phyloP scores from a whole-genome alignment of 2,329 filamentous ascomycete species.

The Fusarium sp. region DNA sequence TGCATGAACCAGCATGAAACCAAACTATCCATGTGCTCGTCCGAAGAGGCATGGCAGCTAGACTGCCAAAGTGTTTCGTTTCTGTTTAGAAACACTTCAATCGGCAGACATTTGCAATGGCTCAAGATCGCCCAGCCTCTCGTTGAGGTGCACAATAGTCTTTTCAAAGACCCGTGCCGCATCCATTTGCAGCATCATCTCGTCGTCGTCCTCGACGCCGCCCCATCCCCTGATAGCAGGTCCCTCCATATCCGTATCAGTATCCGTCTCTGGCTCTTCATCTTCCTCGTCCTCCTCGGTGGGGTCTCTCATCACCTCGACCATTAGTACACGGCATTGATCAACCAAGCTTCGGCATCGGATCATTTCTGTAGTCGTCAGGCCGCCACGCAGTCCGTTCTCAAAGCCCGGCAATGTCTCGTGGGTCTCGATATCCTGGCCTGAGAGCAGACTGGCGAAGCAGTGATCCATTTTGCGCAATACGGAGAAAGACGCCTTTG shows the following conservation, averaged over 20 bases:
- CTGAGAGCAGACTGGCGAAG: conserved; percentile 80
- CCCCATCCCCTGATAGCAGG: conserved; percentile 48
- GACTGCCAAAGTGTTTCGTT: not conserved
- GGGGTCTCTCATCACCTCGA: conserved; percentile 71
- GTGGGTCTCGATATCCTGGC: conserved; percentile 74
- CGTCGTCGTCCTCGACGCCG: conserved; percentile 58
- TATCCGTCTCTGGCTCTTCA: conserved; percentile 51
- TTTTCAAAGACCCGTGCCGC: conserved; percentile 83
- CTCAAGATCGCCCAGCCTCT: conserved; percentile 64
- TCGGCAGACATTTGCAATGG: conserved; percentile 42
- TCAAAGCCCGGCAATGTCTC: conserved; percentile 79
- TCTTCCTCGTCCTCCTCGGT: conserved; percentile 56
- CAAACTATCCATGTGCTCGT: not conserved
- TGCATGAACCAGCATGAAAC: conserved; percentile 27
- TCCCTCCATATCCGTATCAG: conserved; percentile 49
- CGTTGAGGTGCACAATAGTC: conserved; percentile 81
- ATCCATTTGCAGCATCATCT: conserved; percentile 73
- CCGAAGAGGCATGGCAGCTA: not conserved
- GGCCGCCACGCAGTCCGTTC: conserved; percentile 70
- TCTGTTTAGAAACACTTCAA: conserved; percentile 15
- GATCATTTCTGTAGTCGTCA: conserved; percentile 87
- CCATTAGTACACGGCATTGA: conserved; percentile 76
- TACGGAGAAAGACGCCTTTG: conserved; percentile 76
- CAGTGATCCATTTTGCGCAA: conserved; percentile 85
- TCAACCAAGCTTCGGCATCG: conserved; percentile 86